Percentiles rank a stretch among this genome's conserved stretches.
These are phyloP conservation scores for Chenopodium formosanum DNA, from an alignment of 148 eudicot genomes.

Conservation along the genomic window DNA sequence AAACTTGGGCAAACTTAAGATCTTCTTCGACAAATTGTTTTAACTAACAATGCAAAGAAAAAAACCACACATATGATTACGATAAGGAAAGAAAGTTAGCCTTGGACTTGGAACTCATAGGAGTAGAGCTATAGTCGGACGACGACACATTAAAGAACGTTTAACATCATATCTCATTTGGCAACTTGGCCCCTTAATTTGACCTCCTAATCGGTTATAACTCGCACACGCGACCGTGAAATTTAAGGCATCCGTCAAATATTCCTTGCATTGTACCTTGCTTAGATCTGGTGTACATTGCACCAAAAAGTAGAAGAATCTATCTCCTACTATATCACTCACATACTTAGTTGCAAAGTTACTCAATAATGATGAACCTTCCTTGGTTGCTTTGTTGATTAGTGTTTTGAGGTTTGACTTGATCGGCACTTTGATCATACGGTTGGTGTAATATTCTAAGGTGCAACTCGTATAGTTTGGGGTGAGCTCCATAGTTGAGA, in stretches of 20 bases:
- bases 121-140: too few relatives aligned
- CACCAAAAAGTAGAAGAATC: slow-evolving; percentile 21
- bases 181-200: slow-evolving; percentile 18
- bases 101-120: too few relatives aligned
- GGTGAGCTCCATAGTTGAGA: slow-evolving; percentile 19
- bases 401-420: neutral
- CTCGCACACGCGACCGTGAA: slow-evolving; percentile 18
- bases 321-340: too few relatives aligned
- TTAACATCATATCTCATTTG: slow-evolving; percentile 11
- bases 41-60: too few relatives aligned
- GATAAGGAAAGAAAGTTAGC: too few relatives aligned
- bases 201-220: slow-evolving; percentile 1
- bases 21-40: too few relatives aligned
- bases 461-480: neutral
- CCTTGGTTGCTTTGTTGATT: slow-evolving; percentile 2
- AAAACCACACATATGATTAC: too few relatives aligned
- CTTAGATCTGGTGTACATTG: slow-evolving; percentile 26
- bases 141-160: slow-evolving; percentile 7
- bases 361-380: neutral
- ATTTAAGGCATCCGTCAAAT: slow-evolving; percentile 14
- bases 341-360: too few relatives aligned
- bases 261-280: slow-evolving; percentile 16
- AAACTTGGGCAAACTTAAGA: too few relatives aligned
- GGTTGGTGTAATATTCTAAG: neutral
- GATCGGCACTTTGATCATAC: neutral